Evolutionary conservation across 495 filamentous ascomycete genomes (phyloP), one percentile per base, ranked within the genome.

Genomic region (Aspergillus bridgeri): DNA sequence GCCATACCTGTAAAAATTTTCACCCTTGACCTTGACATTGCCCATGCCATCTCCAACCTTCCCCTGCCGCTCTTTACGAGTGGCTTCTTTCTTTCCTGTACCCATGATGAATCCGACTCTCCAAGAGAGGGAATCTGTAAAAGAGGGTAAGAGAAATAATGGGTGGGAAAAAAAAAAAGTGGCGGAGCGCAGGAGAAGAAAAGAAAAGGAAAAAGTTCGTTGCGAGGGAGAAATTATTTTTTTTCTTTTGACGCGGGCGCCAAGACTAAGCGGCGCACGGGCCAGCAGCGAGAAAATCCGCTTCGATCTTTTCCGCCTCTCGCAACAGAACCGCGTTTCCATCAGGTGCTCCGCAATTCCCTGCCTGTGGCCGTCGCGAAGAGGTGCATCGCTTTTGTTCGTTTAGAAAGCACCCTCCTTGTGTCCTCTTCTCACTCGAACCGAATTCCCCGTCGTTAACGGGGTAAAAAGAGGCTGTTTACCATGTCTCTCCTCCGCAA

Each of bases 21-120:
- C 95, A 71, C 95, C 94, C 74, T 98, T 98, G 59, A 83, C 79
- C 69, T 86, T 90, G 53, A 97, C 91, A 76, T 98, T 96, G 57
- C 70, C 80, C 89, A 93, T 92, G 64, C 91, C 92, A 82, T 91
- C 87, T 57, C 81, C 81, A 49, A 77, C 76, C 79, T 92, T 91
- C 51, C 91, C 91, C 80, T 96, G 83, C 62, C 90, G 79, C 81
- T 80, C 80, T 74, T 88, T 87, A 70, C 94, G 87, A 68, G 76
- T 78, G 60, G 82, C 85, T 73, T 98, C 94, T 77, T 97, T 98
- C 83, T 98, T 98, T 63, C 86, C 88, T 49, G 89, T 92, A 76
- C 95, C 95, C 94, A 98, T 98, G 54, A 57, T 83, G 62, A 66
- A 59, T 24, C 44, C 54, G 54, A 61, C 49, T 61, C 60, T 58